A percentile compares a stretch with the other conserved stretches of the same genome.
Evolutionary conservation across 257 asterid species (phyloP).

Genomic region (Avicennia marina): DNA sequence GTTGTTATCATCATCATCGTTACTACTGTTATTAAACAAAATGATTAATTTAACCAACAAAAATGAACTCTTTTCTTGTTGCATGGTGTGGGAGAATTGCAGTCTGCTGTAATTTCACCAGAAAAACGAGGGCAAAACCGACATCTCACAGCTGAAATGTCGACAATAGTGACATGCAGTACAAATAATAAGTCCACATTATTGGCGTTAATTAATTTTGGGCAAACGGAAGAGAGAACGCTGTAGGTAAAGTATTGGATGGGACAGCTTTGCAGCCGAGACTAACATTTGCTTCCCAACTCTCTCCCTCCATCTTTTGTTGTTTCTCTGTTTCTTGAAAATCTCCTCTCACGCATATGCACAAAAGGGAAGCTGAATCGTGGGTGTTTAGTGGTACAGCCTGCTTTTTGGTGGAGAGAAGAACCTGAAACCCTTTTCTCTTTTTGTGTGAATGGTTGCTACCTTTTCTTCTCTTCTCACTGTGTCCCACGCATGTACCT

Average conservation of each 20-base stretch:
- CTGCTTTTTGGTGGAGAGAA: conserved; percentile 58
- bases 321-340: no score
- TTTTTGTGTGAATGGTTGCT: no score
- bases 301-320: no score
- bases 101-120: conserved; percentile 28
- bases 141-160: conserved; percentile 20
- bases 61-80: no score
- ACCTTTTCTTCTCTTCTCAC: no score
- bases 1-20: no score
- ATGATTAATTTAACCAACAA: no score
- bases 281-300: no score
- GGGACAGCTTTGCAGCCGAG: conserved; percentile 59
- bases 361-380: conserved; percentile 32
- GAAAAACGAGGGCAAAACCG: conserved; percentile 29
- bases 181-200: neutral
- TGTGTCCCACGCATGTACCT: no score
- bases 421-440: conserved; percentile 78
- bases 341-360: conserved; percentile 30
- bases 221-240: conserved; percentile 15
- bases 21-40: no score
- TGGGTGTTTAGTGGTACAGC: conserved; percentile 34
- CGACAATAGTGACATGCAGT: conserved; percentile 24
- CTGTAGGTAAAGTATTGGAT: conserved; percentile 47
- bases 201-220: conserved; percentile 16
- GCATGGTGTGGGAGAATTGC: conserved; percentile 31